Conservation (phyloP, 257 asterid genomes). For the Coffea eugenioides region DNA sequence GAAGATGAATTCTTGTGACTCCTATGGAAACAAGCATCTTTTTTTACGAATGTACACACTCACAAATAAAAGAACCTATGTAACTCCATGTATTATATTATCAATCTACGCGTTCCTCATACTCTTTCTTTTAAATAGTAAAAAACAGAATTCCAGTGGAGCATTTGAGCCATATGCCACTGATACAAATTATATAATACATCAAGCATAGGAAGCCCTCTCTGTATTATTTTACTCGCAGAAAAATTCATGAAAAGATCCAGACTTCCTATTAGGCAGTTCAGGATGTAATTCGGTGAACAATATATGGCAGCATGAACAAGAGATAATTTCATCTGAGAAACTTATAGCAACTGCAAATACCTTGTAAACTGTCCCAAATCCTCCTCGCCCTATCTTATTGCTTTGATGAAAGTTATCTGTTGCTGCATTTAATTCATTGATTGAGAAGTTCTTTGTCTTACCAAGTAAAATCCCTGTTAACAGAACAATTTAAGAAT, state of each 20-base stretch:
- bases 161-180: background rate
- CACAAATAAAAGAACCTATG: background rate
- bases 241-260: background rate
- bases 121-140: background rate
- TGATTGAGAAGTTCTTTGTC: constrained; percentile 60
- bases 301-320: background rate
- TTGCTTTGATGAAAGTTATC: constrained; percentile 56
- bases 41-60: background rate
- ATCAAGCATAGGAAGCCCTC: background rate
- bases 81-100: background rate
- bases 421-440: constrained; percentile 63
- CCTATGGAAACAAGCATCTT: background rate
- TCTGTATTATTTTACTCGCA: background rate
- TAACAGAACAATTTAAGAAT: constrained; percentile 21
- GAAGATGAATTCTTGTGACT: background rate
- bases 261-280: background rate
- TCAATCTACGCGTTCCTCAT: background rate
- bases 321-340: background rate
- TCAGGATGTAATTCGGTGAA: background rate
- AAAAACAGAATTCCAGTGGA: background rate
- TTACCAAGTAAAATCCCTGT: constrained; percentile 44
- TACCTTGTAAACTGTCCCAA: constrained; percentile 93
- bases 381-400: constrained; percentile 92
- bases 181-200: too few species aligned
- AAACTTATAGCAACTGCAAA: constrained; percentile 20